A percentile compares a stretch with the other conserved stretches of the same genome.
These are phyloP conservation scores for Thielaviopsis punctulata DNA, from an alignment of 2,329 filamentous ascomycete genomes.

Conservation along the genomic window DNA sequence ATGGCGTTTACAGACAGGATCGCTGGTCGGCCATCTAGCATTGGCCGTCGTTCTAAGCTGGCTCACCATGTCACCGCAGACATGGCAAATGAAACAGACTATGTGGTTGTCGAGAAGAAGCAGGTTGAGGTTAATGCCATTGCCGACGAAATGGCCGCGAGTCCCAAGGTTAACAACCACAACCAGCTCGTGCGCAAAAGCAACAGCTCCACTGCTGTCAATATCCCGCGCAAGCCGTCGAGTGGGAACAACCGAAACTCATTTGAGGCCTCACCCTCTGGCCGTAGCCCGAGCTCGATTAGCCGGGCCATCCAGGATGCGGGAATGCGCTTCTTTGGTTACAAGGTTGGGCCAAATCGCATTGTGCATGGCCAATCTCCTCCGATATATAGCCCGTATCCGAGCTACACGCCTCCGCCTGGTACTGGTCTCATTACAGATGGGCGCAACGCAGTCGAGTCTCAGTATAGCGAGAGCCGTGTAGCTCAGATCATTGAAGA, in stretches of 20 bases:
- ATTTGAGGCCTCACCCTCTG: constrained; percentile 6
- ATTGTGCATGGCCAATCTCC: constrained; percentile 48
- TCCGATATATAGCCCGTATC: constrained; percentile 66
- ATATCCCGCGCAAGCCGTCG: constrained; percentile 52
- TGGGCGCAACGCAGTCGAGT: constrained; percentile 36
- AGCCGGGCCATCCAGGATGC: constrained; percentile 92
- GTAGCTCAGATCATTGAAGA: constrained; percentile 77
- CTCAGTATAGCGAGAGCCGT: constrained; percentile 59
- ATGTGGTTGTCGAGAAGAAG: constrained; percentile 87
- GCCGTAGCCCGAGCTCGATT: constrained; percentile 54
- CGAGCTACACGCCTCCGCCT: constrained; percentile 37
- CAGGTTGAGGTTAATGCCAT: constrained; percentile 94
- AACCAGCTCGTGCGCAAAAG: constrained; percentile 18
- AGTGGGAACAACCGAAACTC: constrained; percentile 25
- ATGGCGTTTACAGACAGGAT: neutral
- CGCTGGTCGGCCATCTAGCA: neutral
- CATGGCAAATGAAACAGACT: constrained; percentile 79
- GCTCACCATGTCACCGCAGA: constrained; percentile 51
- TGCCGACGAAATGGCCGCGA: constrained; percentile 83
- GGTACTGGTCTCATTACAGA: constrained; percentile 49
- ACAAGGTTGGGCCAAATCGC: constrained; percentile 50
- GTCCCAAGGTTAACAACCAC: constrained; percentile 41
- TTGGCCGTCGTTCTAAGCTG: neutral
- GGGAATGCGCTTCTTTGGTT: constrained; percentile 55
- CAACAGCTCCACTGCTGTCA: constrained; percentile 37